Percentiles rank a stretch among this genome's conserved stretches.
These are phyloP conservation scores for Groenewaldozyma auringiensis DNA, from an alignment of 1,139 yeast genomes.

Conservation along the genomic window DNA sequence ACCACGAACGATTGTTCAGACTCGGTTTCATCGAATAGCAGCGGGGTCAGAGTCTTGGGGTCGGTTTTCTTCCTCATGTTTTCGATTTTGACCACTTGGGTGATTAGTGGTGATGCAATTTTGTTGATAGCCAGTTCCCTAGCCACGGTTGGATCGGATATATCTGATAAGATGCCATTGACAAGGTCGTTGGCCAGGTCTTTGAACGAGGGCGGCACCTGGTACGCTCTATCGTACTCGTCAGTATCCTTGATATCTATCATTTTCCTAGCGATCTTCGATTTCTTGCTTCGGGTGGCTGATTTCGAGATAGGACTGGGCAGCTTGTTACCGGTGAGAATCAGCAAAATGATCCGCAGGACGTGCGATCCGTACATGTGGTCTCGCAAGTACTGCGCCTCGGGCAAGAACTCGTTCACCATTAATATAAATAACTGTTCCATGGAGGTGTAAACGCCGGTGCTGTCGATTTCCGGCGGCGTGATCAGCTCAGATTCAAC, in stretches of 20 bases:
- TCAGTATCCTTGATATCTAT: constrained; percentile 64
- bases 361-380: constrained; percentile 80
- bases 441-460: constrained; percentile 42
- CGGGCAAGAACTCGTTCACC: constrained; percentile 60
- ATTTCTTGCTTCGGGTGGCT: constrained; percentile 73
- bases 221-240: constrained; percentile 42
- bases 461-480: constrained; percentile 31
- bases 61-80: constrained; percentile 14
- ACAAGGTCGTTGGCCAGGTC: constrained; percentile 29
- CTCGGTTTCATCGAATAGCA: constrained; percentile 44
- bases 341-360: constrained; percentile 59
- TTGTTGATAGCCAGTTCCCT: constrained; percentile 73
- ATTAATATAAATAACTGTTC: constrained; percentile 58
- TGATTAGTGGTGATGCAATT: constrained; percentile 82
- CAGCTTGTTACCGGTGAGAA: constrained; percentile 68
- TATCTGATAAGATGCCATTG: constrained; percentile 31
- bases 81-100: constrained; percentile 49
- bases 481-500: constrained; percentile 58
- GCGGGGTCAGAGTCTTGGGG: constrained; percentile 14
- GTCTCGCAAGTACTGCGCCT: constrained; percentile 38
- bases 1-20: constrained; percentile 80
- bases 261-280: constrained; percentile 88
- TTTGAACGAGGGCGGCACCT: constrained; percentile 67
- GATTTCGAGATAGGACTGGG: constrained; percentile 65
- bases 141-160: constrained; percentile 39